A percentile compares a stretch with the other conserved stretches of the same genome.
phyloP scores from a whole-genome alignment of 108 stramenopile species.

The Conticribra weissflogii region DNA sequence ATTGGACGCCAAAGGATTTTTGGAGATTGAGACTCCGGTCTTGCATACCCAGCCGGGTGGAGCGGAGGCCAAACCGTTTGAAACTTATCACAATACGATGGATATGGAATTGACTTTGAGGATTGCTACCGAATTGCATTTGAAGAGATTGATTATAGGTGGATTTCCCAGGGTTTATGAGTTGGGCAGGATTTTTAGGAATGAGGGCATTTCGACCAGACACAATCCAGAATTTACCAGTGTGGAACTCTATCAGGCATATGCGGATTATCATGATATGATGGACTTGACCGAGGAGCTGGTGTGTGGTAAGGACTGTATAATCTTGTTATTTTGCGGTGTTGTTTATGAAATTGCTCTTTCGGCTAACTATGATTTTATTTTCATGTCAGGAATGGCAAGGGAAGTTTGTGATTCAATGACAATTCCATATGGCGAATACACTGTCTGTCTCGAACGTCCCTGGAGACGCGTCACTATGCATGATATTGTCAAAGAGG shows the following conservation, averaged over 20 bases:
- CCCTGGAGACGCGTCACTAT: conserved; percentile 97
- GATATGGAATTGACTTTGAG: conserved; percentile 93
- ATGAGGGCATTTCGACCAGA: conserved; percentile 97
- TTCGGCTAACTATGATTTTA: no score
- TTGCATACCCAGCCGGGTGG: conserved; percentile 94
- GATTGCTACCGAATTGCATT: conserved; percentile 98
- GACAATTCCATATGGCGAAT: conserved; percentile 82
- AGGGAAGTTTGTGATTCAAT: conserved; percentile 75
- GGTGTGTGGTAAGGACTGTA: conserved; percentile 82
- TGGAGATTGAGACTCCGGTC: conserved; percentile 99
- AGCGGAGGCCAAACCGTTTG: conserved; percentile 98
- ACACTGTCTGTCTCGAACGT: conserved; percentile 81
- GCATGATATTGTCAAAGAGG: conserved; percentile 95
- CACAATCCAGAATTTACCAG: conserved; percentile 99
- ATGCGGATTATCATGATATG: conserved; percentile 97
- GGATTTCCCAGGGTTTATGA: conserved; percentile 98
- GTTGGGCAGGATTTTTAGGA: conserved; percentile 98
- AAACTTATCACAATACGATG: conserved; percentile 95
- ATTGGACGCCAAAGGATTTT: conserved; percentile 91
- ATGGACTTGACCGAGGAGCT: conserved; percentile 95
- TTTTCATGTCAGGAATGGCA: conserved; percentile 75
- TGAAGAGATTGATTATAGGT: conserved; percentile 96
- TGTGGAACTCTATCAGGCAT: conserved; percentile 98
- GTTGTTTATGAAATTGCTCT: no score
- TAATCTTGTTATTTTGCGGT: no score